Evolutionary conservation across 2,329 filamentous ascomycete species (phyloP).

Genomic region (Penicillium palitans): DNA sequence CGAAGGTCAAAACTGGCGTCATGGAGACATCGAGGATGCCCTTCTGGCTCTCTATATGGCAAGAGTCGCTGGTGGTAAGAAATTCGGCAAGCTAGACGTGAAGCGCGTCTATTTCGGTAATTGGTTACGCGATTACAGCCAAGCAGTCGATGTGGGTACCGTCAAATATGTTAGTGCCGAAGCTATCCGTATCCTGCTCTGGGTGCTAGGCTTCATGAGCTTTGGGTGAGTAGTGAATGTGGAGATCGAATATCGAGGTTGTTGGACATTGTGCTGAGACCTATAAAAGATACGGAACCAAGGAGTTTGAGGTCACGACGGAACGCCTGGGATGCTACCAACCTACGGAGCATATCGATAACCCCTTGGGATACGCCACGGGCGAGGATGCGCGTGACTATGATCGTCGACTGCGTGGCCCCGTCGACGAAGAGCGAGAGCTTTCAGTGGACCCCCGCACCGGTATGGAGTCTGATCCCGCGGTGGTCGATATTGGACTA

Average conservation of each 20-base stretch:
- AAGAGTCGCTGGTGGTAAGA: conserved; percentile 67
- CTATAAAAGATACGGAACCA: conserved; percentile 57
- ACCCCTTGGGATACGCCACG: conserved; percentile 80
- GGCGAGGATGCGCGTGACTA: conserved; percentile 82
- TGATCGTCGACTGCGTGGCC: conserved; percentile 76
- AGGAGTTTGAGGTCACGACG: conserved; percentile 80
- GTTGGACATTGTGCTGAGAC: background rate
- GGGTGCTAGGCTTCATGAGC: conserved; percentile 84
- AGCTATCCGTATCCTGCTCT: conserved; percentile 85
- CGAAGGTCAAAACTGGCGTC: conserved; percentile 83
- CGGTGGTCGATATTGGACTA: background rate
- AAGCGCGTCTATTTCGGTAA: conserved; percentile 94
- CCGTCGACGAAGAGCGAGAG: conserved; percentile 75
- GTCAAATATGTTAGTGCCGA: conserved; percentile 88
- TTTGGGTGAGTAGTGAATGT: conserved; percentile 62
- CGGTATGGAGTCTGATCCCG: conserved; percentile 44
- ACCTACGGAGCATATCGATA: conserved; percentile 80
- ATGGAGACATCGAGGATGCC: conserved; percentile 91
- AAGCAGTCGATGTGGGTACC: conserved; percentile 89
- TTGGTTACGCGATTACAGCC: conserved; percentile 91
- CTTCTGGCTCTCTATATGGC: conserved; percentile 72
- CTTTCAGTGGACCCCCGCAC: conserved; percentile 73
- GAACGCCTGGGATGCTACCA: conserved; percentile 79
- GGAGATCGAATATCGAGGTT: background rate
- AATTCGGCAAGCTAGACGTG: conserved; percentile 84